Base-by-base conservation (phyloP, 257 asterid genomes). In the Solanum pennellii region DNA sequence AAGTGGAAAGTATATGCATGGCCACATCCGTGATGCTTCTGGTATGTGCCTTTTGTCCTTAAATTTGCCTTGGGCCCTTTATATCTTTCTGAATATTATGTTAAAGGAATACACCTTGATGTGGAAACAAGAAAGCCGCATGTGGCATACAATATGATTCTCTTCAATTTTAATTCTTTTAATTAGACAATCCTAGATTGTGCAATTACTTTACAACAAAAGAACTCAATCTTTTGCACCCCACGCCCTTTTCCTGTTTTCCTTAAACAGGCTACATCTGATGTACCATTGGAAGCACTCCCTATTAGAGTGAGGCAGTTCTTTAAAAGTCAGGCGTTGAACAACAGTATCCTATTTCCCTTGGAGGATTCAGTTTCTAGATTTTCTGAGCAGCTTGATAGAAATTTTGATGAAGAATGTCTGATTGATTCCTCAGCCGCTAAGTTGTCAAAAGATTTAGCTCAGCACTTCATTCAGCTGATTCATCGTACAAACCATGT, bases 251-350 rank as follows among this genome's bases (percentile, higher is more conserved):
- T 82, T 45, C 59, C 41, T 77, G 47, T 59, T 76, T 86, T 44
- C 84, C 56, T 62, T 86, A 33, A 42, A 90, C 97, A 97, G 99
- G 99, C 99, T 83, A 97, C 99, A 21, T 93, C 98, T 35, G 99
- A 96, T 87, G 88, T 95, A 79, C 98, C 93, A 20, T 87, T 93
- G 65, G 84, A 90, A 37, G 85, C 90, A 86, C 96, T 95, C 62
- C 99, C 99, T 88, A 68, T 65, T 69, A 92, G 97, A 88, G 89
- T 96, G 88, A 91, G 92, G 90, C 94, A 93, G 31, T 96, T 96
- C 92, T 97, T 97, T 80, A 92, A 93, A 86, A 91, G 87, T 83
- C 98, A 89, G 90, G 85, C 56, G 60, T 66, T 88, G 69, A 87
- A 88, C 74, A 87, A 91, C 87, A 88, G 92, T 90, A 90, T 83